Evolutionary conservation across 495 filamentous ascomycete species (phyloP), one percentile per base, ranked within the genome.

Genomic region (Penicillium malachiteum): DNA sequence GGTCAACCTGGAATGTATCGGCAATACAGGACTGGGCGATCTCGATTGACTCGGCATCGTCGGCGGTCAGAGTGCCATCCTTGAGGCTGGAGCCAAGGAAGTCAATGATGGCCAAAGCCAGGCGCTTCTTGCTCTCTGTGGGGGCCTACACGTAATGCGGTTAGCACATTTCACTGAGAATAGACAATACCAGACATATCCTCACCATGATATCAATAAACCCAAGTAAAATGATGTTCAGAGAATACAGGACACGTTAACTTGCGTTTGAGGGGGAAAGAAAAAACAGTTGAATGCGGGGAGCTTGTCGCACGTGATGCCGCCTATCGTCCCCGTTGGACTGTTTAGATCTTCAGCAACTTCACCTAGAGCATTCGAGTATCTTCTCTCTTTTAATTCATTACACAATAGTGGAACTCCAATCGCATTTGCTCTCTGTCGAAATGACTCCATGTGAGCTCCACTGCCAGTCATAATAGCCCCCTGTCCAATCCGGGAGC

Each of bases 71-170:
- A 31, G 92, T 94, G 61, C 93, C 93, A 63, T 98, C 94, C 55
- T 84, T 92, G 57, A 90, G 76, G 52, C 91, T 96, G 60, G 83
- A 85, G 52, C 81, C 81, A 31, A 98, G 86, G 80, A 96, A 98
- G 75, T 96, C 91, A 77, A 95, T 88, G 72, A 98, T 92, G 63
- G 95, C 91, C 68, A 97, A 89, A 65, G 94, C 95, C 54, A 98
- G 85, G 74, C 92, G 90, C 80, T 98, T 95, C 76, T 96, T 96
- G 56, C 91, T 86, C 58, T 89, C 88, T 55, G 74, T 79, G 10
- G 79, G 80, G 54, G 78, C 73, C 76, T 78, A 57, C n/a, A 43
- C n/a, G 45, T n/a, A 13, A 12, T 33, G 13, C 8, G 1, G 51
- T 70, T n/a, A 65, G 62, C 32, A 46, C 26, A 40, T 33, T n/a